Evolutionary conservation across 768 basidiomycete genomes (phyloP).

Genomic region (Lactarius sanguifluus): DNA sequence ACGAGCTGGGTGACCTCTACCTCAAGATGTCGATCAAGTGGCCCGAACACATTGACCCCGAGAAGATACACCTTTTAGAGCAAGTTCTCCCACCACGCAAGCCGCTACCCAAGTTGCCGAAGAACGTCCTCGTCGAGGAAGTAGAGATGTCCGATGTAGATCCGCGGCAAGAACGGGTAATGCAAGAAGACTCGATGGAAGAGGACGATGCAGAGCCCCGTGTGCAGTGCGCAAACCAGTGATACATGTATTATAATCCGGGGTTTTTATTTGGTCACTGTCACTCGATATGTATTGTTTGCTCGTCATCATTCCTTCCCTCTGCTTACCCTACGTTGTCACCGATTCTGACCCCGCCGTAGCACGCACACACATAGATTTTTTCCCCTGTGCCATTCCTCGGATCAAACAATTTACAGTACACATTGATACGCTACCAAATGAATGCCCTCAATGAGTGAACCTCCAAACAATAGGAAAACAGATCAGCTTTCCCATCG

Average conservation of each 20-base stretch:
- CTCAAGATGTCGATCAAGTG: slow-evolving; percentile 86
- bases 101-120: slow-evolving; percentile 63
- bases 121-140: slow-evolving; percentile 74
- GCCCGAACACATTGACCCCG: slow-evolving; percentile 76
- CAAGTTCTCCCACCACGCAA: slow-evolving; percentile 79
- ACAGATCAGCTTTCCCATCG: slow-evolving; percentile 25
- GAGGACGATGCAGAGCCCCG: slow-evolving; percentile 90
- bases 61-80: slow-evolving; percentile 72
- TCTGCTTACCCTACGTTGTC: slow-evolving; percentile 22
- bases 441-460: neutral
- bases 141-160: slow-evolving; percentile 80
- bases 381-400: slow-evolving; percentile 2
- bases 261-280: slow-evolving; percentile 16
- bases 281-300: slow-evolving; percentile 26
- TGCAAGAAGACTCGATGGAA: slow-evolving; percentile 80
- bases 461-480: neutral
- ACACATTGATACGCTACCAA: slow-evolving; percentile 11
- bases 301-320: slow-evolving; percentile 5
- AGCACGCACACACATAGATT: slow-evolving; percentile 27
- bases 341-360: slow-evolving; percentile 17
- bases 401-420: slow-evolving; percentile 10
- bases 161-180: slow-evolving; percentile 54
- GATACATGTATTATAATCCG: slow-evolving; percentile 30
- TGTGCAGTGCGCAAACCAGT: slow-evolving; percentile 96
- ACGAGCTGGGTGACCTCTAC: slow-evolving; percentile 92